Percentiles rank a stretch among this genome's conserved stretches.
These are phyloP conservation scores for Tagetes patula DNA, from an alignment of 129 eudicot genomes.

Conservation along the genomic window DNA sequence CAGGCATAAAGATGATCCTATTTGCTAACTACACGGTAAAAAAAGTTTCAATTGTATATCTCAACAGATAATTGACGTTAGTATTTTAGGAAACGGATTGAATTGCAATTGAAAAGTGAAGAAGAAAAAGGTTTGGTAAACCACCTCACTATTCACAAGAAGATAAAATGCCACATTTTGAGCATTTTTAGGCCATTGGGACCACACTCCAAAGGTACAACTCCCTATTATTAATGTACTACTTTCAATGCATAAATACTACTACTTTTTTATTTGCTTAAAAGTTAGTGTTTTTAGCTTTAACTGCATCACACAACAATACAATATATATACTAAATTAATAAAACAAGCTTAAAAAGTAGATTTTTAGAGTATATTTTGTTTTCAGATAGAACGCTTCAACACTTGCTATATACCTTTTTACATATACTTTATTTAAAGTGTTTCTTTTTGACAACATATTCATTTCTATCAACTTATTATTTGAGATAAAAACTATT, in stretches of 20 bases:
- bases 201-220: conserved; percentile 34
- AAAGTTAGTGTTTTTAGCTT: not conserved
- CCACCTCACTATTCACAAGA: conserved; percentile 8
- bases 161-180: conserved; percentile 4
- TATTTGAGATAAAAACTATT: no score
- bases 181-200: conserved; percentile 20
- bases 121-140: conserved; percentile 5
- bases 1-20: no score
- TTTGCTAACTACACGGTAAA: no score
- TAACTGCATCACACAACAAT: not conserved
- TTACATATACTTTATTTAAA: no score
- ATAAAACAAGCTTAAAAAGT: not conserved
- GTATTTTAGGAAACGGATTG: not conserved
- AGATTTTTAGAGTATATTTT: not conserved
- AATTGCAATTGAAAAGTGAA: not conserved
- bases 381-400: not conserved
- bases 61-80: not conserved
- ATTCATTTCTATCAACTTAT: no score
- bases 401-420: not conserved
- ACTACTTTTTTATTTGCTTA: not conserved
- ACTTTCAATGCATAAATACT: conserved; percentile 11
- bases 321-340: not conserved
- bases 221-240: conserved; percentile 26
- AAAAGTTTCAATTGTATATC: not conserved
- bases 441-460: not conserved